phyloP scores from a whole-genome alignment of 2,329 filamentous ascomycete genomes.

The Exophiala viscosa region DNA sequence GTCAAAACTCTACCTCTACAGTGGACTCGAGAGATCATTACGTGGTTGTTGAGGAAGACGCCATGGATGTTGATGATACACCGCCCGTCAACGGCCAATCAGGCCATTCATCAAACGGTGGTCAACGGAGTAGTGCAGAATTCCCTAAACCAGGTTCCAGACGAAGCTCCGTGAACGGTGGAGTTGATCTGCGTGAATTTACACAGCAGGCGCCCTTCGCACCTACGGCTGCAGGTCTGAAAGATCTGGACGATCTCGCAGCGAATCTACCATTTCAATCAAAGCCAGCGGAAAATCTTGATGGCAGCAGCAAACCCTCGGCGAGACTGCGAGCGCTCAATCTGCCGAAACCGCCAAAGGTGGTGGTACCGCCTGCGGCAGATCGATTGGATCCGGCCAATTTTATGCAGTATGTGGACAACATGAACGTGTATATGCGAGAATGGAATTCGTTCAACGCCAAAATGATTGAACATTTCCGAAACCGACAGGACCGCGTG shows the following conservation, averaged over 20 bases:
- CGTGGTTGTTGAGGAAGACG: conserved; percentile 32
- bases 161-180: conserved; percentile 17
- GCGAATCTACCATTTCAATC: conserved; percentile 58
- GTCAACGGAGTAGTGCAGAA: neutral
- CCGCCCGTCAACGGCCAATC: conserved; percentile 23
- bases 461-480: conserved; percentile 55
- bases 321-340: conserved; percentile 34
- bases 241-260: conserved; percentile 52
- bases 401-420: conserved; percentile 51
- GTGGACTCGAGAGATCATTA: conserved; percentile 16
- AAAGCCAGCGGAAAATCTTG: conserved; percentile 39
- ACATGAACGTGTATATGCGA: conserved; percentile 54
- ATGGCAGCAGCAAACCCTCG: conserved; percentile 40
- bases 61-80: conserved; percentile 47
- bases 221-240: conserved; percentile 47
- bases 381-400: conserved; percentile 42
- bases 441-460: conserved; percentile 56
- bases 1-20: conserved; percentile 2
- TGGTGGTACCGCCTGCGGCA: conserved; percentile 40
- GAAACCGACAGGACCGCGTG: conserved; percentile 47
- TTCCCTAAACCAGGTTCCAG: conserved; percentile 1
- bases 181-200: conserved; percentile 50
- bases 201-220: conserved; percentile 49
- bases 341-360: conserved; percentile 51
- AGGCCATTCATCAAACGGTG: conserved; percentile 1